Evolutionary conservation across 176 grass and related monocot genomes (phyloP), one percentile per base, ranked within the genome.

Genomic region (Rhynchospora breviuscula): DNA sequence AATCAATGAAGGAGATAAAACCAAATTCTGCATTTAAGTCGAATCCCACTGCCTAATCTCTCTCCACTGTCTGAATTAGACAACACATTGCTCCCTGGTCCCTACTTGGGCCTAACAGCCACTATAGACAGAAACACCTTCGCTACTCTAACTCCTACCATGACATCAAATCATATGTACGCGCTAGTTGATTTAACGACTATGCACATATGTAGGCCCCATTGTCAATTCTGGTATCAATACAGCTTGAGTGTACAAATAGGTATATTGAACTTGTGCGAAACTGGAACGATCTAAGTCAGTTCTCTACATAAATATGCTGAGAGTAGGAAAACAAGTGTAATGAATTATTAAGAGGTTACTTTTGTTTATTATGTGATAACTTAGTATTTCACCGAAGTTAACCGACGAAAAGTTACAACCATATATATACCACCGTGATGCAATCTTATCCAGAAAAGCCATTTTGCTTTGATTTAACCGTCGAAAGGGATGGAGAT

Each of bases 31-130:
- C 80, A 82, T 82, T 82, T 68, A 68, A 82, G 80, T 54, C 11
- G 61, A 67, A 46, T 46, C 59, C 21, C 43, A 82, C 43, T 49
- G 57, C 58, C 59, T 46, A 81, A 81, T 43, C 8, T 62, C 53
- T 80, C 53, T 63, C 52, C 76, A 62, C 80, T 82, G 80, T 49
- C 80, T 82, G 80, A 82, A 82, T 63, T 82, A 18, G 80, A 82
- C 80, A 66, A 82, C 62, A 68, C 60, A 21, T 54, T 48, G 80
- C 6, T 18, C 44, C 7, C 7, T 49, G 61, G 48, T 6, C 51
- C 73, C 73, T 35, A 57, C 73, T 35, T 78, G 73, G 18, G 78
- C 74, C 74, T 15, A 54, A 78, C 74, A 11, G 31, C 79, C 58
- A 81, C 33, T 63, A 64, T 81, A 63, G 61, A 56, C 29, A 17